Evolutionary conservation across 495 filamentous ascomycete genomes (phyloP).

Genomic region (Rhizodiscina lignyota): DNA sequence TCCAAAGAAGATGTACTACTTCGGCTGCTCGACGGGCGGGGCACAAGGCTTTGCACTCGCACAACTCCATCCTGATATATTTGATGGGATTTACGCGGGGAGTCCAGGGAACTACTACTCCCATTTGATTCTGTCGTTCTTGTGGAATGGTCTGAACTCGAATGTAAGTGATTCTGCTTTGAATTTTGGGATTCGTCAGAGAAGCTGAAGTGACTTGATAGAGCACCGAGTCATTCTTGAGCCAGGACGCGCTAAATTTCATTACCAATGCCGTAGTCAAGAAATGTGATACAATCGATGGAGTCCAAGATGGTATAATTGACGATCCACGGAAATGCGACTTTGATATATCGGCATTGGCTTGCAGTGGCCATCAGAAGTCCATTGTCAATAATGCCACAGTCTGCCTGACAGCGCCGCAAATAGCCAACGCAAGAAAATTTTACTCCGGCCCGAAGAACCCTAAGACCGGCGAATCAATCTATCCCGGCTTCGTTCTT

Average conservation of each 20-base stretch:
- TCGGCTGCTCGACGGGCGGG: slow-evolving; percentile 29
- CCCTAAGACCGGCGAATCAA: slow-evolving; percentile 7
- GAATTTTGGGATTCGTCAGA: too few relatives aligned
- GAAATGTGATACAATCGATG: slow-evolving; percentile 24
- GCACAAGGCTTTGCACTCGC: slow-evolving; percentile 31
- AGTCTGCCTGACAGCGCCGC: slow-evolving; percentile 16
- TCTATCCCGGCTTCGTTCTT: slow-evolving; percentile 24
- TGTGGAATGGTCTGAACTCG: slow-evolving; percentile 23
- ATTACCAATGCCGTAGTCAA: slow-evolving; percentile 19
- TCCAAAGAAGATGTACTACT: slow-evolving; percentile 22
- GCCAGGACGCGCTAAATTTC: slow-evolving; percentile 19
- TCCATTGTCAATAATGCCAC: not conserved
- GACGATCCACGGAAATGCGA: slow-evolving; percentile 24
- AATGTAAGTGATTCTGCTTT: too few relatives aligned
- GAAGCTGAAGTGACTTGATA: too few relatives aligned
- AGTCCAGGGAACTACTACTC: slow-evolving; percentile 28
- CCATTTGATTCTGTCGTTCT: slow-evolving; percentile 24
- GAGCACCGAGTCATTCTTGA: slow-evolving; percentile 11
- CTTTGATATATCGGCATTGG: slow-evolving; percentile 21
- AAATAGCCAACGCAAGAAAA: slow-evolving; percentile 14
- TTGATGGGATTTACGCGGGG: slow-evolving; percentile 27
- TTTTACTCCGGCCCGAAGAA: slow-evolving; percentile 16
- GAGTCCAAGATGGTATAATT: slow-evolving; percentile 22
- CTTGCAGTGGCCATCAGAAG: slow-evolving; percentile 9
- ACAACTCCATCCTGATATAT: slow-evolving; percentile 24